A percentile compares a stretch with the other conserved stretches of the same genome.
Evolutionary conservation across 192 early-diverging fungal species (phyloP).

Genomic region (Glomus cerebriforme): DNA sequence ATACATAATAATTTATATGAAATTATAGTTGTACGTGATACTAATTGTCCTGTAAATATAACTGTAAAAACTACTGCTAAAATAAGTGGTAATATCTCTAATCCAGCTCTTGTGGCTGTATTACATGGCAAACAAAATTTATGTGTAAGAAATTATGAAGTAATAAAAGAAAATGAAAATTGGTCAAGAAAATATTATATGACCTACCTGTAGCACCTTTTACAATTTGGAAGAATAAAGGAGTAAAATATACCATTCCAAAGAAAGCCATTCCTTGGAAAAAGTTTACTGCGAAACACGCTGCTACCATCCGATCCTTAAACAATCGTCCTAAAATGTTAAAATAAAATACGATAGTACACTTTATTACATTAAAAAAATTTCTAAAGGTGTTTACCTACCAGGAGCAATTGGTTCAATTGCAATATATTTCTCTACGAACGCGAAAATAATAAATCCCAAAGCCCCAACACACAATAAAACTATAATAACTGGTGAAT

Average conservation of each 20-base stretch:
- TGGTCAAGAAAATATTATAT: background rate
- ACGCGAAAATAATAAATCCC: constrained; percentile 53
- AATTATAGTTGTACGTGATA: constrained; percentile 54
- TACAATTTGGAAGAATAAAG: constrained; percentile 75
- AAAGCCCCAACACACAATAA: constrained; percentile 58
- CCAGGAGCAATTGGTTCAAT: constrained; percentile 70
- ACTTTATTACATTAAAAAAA: no score
- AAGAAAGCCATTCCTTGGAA: constrained; percentile 51
- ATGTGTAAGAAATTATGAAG: background rate
- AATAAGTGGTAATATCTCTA: constrained; percentile 78
- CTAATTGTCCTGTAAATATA: constrained; percentile 63
- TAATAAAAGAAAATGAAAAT: background rate
- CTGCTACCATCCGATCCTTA: constrained; percentile 44
- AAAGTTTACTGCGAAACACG: constrained; percentile 46
- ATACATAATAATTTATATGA: constrained; percentile 64
- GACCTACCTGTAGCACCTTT: constrained; percentile 47
- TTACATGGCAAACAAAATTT: constrained; percentile 28
- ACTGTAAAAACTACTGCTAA: constrained; percentile 63
- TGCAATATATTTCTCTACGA: constrained; percentile 66
- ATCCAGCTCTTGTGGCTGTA: constrained; percentile 64
- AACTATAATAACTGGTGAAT: constrained; percentile 54
- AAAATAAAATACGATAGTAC: no score
- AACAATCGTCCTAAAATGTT: constrained; percentile 46
- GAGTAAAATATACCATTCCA: constrained; percentile 67
- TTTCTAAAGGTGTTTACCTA: no score